A percentile compares a stretch with the other conserved stretches of the same genome.
Evolutionary conservation across 768 basidiomycete species (phyloP).

Genomic region (Cyathus striatus): DNA sequence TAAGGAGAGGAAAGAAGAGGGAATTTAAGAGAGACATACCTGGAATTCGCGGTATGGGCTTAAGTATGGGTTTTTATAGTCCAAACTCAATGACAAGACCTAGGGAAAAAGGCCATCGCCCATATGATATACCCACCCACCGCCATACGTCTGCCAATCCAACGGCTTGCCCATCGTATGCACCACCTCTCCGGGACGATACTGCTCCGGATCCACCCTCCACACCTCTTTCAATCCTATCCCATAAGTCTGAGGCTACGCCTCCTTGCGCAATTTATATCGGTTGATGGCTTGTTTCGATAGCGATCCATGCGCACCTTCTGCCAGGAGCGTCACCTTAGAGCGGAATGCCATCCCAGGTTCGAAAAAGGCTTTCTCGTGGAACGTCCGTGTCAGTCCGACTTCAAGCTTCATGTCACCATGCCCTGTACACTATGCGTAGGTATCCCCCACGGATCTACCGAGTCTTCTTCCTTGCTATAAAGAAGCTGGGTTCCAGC

Average conservation of each 20-base stretch:
- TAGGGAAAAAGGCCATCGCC: constrained; percentile 84
- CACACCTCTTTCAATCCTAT: constrained; percentile 98
- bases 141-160: constrained; percentile 80
- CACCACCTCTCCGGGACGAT: constrained; percentile 76
- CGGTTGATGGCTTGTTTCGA: constrained; percentile 72
- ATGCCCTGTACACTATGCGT: constrained; percentile 69
- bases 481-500: constrained; percentile 84
- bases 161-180: constrained; percentile 96
- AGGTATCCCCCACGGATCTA: constrained; percentile 31
- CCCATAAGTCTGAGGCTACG: constrained; percentile 90
- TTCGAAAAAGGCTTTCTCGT: constrained; percentile 84
- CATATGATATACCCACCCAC: constrained; percentile 96
- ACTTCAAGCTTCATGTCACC: constrained; percentile 92
- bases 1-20: not conserved
- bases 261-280: constrained; percentile 66
- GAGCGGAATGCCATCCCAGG: constrained; percentile 96
- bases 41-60: constrained; percentile 93
- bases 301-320: constrained; percentile 92
- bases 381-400: constrained; percentile 73
- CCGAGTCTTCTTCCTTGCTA: constrained; percentile 41
- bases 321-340: constrained; percentile 87
- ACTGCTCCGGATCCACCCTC: constrained; percentile 64
- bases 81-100: constrained; percentile 89
- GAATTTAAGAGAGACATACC: too few species aligned
- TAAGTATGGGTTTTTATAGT: constrained; percentile 91